A percentile compares a stretch with the other conserved stretches of the same genome.
Evolutionary conservation across 73 alveolate species (phyloP).

Genomic region (Paramecium tetraurelia): DNA sequence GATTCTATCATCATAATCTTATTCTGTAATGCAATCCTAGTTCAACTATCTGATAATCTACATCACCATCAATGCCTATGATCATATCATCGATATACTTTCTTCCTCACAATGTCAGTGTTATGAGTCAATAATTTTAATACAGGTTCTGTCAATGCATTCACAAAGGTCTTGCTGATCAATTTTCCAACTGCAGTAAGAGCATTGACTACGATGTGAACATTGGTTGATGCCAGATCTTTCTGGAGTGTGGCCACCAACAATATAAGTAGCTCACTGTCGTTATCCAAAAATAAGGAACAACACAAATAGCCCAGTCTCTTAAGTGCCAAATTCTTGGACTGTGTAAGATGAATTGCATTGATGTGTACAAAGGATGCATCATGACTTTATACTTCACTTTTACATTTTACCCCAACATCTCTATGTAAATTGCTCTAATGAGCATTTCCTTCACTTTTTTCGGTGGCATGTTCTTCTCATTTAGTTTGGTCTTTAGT

Average conservation of each 20-base stretch:
- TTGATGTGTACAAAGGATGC: conserved; percentile 98
- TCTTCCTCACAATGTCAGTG: conserved; percentile 94
- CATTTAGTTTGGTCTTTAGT: conserved; percentile 89
- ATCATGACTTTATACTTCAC: conserved; percentile 81
- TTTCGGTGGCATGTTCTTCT: conserved; percentile 92
- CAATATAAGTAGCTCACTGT: conserved; percentile 86
- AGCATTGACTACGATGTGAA: conserved; percentile 91
- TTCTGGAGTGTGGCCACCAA: conserved; percentile 93
- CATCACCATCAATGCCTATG: conserved; percentile 90
- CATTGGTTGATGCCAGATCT: conserved; percentile 89
- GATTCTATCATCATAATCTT: conserved; percentile 87
- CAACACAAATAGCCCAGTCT: conserved; percentile 97
- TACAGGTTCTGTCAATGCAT: conserved; percentile 88
- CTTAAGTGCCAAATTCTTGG: conserved; percentile 91
- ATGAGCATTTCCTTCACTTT: conserved; percentile 93
- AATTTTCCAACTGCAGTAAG: conserved; percentile 82
- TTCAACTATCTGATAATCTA: conserved; percentile 77
- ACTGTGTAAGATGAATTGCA: conserved; percentile 98
- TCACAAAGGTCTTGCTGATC: conserved; percentile 83
- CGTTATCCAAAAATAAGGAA: conserved; percentile 83
- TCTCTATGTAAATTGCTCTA: conserved; percentile 98
- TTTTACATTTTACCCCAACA: conserved; percentile 81
- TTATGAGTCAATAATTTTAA: conserved; percentile 83
- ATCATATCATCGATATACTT: conserved; percentile 7
- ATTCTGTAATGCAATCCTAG: conserved; percentile 69